These are phyloP conservation scores for Lichtheimia ramosa DNA, from an alignment of 371 early-diverging fungal species.

Conservation along the genomic window DNA sequence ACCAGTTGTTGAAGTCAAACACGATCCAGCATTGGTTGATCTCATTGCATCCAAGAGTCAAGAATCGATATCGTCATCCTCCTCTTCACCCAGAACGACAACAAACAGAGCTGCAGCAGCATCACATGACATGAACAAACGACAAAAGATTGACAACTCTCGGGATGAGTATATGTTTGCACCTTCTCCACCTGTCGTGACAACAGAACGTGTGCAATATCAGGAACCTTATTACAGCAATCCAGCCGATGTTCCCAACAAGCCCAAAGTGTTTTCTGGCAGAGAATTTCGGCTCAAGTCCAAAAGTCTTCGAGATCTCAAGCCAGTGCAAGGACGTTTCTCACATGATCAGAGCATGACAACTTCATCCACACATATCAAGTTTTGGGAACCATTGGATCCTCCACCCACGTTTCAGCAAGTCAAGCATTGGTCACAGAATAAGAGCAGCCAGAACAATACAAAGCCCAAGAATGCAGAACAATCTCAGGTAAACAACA, in stretches of 20 bases:
- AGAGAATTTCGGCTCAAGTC: conserved; percentile 51
- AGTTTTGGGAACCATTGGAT: conserved; percentile 28
- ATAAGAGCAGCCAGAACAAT: neutral
- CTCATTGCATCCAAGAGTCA: neutral
- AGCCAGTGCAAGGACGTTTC: conserved; percentile 11
- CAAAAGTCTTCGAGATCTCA: conserved; percentile 16
- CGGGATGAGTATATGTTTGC: conserved; percentile 20
- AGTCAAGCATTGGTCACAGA: conserved; percentile 26
- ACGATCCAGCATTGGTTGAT: neutral
- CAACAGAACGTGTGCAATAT: conserved; percentile 32
- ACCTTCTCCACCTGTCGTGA: conserved; percentile 13
- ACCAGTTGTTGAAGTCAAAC: neutral
- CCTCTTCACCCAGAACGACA: too few relatives aligned
- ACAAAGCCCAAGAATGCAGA: too few relatives aligned
- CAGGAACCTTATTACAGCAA: conserved; percentile 67
- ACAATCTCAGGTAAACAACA: neutral
- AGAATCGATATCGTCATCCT: too few relatives aligned
- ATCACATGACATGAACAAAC: neutral
- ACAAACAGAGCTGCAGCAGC: too few relatives aligned
- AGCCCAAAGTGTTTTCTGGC: conserved; percentile 51
- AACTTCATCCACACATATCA: conserved; percentile 9
- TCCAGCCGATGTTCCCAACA: conserved; percentile 53
- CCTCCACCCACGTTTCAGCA: conserved; percentile 30
- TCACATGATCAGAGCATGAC: conserved; percentile 5
- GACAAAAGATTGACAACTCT: neutral